These are phyloP conservation scores for Sordariomycetes sp. DNA, from an alignment of 2,329 filamentous ascomycete genomes.

Conservation along the genomic window DNA sequence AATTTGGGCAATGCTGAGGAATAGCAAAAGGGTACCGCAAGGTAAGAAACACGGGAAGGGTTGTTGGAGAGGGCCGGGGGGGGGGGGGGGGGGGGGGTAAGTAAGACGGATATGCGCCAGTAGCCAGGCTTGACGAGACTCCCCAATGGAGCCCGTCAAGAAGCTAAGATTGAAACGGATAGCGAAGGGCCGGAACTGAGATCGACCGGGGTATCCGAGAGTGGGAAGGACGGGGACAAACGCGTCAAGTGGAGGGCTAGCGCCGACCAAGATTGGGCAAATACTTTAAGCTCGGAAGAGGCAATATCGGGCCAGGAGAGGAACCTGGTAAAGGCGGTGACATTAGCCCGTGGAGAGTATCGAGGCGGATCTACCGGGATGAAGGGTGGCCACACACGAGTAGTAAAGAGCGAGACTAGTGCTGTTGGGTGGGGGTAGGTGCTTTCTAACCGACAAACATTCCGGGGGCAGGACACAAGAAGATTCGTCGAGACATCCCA, in stretches of 20 bases:
- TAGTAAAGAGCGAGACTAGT: neutral
- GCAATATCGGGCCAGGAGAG: neutral
- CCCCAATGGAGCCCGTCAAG: neutral
- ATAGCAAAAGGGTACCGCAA: neutral
- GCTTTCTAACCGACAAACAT: neutral
- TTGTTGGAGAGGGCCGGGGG: too few species aligned
- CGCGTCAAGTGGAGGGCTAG: neutral
- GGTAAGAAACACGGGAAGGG: neutral
- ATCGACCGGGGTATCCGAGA: neutral
- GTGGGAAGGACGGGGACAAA: neutral
- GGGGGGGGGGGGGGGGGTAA: neutral
- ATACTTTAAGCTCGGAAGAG: neutral
- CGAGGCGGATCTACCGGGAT: neutral
- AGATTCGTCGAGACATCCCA: neutral
- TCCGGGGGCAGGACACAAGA: neutral
- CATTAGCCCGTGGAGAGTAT: neutral
- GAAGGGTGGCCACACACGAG: neutral
- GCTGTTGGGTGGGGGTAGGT: neutral
- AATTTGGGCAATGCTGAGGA: neutral
- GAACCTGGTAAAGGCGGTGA: neutral
- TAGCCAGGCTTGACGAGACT: neutral
- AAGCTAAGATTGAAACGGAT: neutral
- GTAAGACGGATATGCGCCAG: neutral
- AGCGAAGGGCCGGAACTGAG: neutral
- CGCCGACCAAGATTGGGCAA: neutral